Evolutionary conservation across 495 filamentous ascomycete species (phyloP), one percentile per base, ranked within the genome.

Genomic region (Hapsidospora chrysogenum): DNA sequence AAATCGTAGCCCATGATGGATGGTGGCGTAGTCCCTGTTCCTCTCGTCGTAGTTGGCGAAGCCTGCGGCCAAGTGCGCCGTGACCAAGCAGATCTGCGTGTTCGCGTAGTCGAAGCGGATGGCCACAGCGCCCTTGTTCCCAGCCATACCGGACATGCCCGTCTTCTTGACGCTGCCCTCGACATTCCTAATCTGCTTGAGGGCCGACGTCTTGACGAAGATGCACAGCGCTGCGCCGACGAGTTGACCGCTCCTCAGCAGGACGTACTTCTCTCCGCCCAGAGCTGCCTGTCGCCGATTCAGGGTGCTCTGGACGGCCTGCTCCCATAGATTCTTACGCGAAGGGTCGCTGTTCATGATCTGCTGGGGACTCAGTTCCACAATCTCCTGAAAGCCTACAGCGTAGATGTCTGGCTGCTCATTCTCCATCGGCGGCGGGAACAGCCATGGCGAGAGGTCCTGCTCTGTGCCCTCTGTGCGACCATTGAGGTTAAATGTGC

Each of bases 261-360:
- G 60, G 9, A 96, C 78, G 60, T 96, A 99, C 36, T 79, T 80
- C 23, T 86, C 72, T 9, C 68, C 61, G 2, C 70, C 72, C 29
- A 57, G 58, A 36, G 58, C 58, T 32, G 60, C 61, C n/a, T 80
- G 72, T 41, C 73, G 70, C 4, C 44, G 44, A 42, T 96, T 93
- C 29, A 99, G 52, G 14, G 79, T 82, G 37, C 60, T 65, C 39
- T 76, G 72, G 8, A 95, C 83, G 4, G 84, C 76, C 40, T 57
- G 53, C 52, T 99, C 87, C 89, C 89, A 99, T 15, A 68, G 57
- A 47, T 85, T 76, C 34, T 86, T 78, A 37, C 80, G 72, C 7
- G 69, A 70, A 16, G 92, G 89, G 61, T 96, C 86, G 26, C 85
- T 95, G 35, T 89, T 92, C 85, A 99, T 96, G 47, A 99, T 96